Evolutionary conservation across 83 land plant species (phyloP).

Genomic region (Isoetes engelmannii): DNA sequence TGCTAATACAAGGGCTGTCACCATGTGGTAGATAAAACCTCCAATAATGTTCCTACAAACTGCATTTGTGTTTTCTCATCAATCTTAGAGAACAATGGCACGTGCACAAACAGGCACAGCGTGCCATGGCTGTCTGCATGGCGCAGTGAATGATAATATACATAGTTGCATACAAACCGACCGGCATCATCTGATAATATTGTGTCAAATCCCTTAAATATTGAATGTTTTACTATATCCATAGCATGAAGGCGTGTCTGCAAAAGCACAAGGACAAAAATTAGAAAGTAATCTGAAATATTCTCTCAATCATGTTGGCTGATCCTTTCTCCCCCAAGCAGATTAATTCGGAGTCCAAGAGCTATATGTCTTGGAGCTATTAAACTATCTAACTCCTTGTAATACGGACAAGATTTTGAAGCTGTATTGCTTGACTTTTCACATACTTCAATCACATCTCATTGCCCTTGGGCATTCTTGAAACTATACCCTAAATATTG

Average conservation of each 20-base stretch:
- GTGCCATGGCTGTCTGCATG: slow-evolving; percentile 54
- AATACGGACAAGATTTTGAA: not conserved
- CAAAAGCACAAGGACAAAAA: slow-evolving; percentile 7
- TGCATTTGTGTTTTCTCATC: slow-evolving; percentile 76
- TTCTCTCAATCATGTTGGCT: not conserved
- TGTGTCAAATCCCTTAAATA: slow-evolving; percentile 62
- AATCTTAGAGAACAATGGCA: slow-evolving; percentile 73
- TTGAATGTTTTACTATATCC: slow-evolving; percentile 46
- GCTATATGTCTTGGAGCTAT: slow-evolving; percentile 8
- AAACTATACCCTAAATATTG: not conserved
- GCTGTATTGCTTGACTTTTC: not conserved
- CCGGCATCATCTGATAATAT: slow-evolving; percentile 80
- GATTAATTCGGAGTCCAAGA: not conserved
- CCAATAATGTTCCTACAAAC: slow-evolving; percentile 67
- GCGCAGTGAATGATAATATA: slow-evolving; percentile 80
- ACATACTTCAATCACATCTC: not conserved
- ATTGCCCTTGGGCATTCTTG: not conserved
- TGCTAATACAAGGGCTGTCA: slow-evolving; percentile 2
- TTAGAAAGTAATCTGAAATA: not conserved
- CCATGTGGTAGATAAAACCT: slow-evolving; percentile 53
- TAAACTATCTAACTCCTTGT: not conserved
- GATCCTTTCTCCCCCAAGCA: slow-evolving; percentile 4
- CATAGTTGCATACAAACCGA: slow-evolving; percentile 89
- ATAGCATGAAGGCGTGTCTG: slow-evolving; percentile 69
- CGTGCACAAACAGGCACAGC: slow-evolving; percentile 85